These are phyloP conservation scores for Paraleonurus japonicus DNA, from an alignment of 257 asterid genomes.

Conservation along the genomic window DNA sequence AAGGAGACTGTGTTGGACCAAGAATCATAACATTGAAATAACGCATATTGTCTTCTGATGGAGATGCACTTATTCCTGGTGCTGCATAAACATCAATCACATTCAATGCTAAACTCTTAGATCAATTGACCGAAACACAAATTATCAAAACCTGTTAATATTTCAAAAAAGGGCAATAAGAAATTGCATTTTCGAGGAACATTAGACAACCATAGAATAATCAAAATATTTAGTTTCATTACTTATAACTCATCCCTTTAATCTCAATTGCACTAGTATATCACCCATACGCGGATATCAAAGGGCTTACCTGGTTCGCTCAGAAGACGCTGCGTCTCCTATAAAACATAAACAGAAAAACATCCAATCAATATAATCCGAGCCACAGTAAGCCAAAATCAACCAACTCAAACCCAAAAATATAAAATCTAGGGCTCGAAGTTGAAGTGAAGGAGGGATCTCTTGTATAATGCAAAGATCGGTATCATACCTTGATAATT, in stretches of 20 bases:
- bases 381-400: conserved; percentile 11
- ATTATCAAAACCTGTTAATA: neutral
- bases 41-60: conserved; percentile 97
- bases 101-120: conserved; percentile 22
- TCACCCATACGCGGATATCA: conserved; percentile 17
- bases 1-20: conserved; percentile 98
- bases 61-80: conserved; percentile 99
- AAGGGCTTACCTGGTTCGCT: conserved; percentile 85
- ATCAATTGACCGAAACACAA: conserved; percentile 1
- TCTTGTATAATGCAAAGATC: conserved; percentile 44
- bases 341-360: conserved; percentile 16
- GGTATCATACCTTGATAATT: conserved; percentile 61
- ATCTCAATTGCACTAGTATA: conserved; percentile 9
- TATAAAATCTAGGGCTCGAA: conserved; percentile 29
- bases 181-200: neutral
- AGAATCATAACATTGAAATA: conserved; percentile 98
- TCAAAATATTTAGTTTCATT: neutral
- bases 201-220: neutral
- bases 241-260: neutral
- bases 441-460: conserved; percentile 49
- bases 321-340: conserved; percentile 99
- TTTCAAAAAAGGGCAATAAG: neutral
- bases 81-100: conserved; percentile 58
- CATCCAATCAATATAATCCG: conserved; percentile 18
- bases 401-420: conserved; percentile 12